These are phyloP conservation scores for Fusarium abutilonis DNA, from an alignment of 2,329 filamentous ascomycete genomes.

Conservation along the genomic window DNA sequence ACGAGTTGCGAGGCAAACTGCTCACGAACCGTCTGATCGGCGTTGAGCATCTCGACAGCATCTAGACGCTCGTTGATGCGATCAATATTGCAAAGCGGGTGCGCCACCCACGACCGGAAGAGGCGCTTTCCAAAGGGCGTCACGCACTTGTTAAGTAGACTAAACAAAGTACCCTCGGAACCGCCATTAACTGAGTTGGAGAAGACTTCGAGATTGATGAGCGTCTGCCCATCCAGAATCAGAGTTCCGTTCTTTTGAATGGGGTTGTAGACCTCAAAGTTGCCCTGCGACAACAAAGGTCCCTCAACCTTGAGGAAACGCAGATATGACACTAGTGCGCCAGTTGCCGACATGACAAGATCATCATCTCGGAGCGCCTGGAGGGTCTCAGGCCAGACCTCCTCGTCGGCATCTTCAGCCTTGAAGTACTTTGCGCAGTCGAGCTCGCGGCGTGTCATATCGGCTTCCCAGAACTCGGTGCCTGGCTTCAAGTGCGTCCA, in stretches of 20 bases:
- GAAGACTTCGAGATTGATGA: conserved; percentile 98
- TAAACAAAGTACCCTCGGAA: conserved; percentile 86
- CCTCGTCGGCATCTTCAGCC: conserved; percentile 64
- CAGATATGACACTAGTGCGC: conserved; percentile 88
- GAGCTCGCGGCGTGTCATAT: conserved; percentile 83
- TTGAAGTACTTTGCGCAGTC: conserved; percentile 82
- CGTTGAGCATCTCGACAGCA: conserved; percentile 91
- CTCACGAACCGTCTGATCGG: conserved; percentile 81
- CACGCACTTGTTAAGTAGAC: conserved; percentile 90
- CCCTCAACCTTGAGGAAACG: conserved; percentile 87
- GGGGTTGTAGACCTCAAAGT: conserved; percentile 91
- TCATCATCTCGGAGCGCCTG: conserved; percentile 80
- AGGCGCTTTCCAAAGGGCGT: conserved; percentile 97
- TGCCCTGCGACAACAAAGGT: conserved; percentile 86
- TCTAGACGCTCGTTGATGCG: conserved; percentile 95
- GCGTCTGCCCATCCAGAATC: conserved; percentile 91
- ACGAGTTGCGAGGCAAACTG: conserved; percentile 88
- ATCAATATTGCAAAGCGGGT: conserved; percentile 84
- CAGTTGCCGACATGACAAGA: conserved; percentile 87
- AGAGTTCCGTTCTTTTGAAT: conserved; percentile 91
- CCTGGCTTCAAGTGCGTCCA: conserved; percentile 93
- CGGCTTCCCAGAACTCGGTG: conserved; percentile 90
- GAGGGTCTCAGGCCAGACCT: conserved; percentile 79
- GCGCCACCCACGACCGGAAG: conserved; percentile 96
- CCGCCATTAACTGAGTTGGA: conserved; percentile 91